Conservation (phyloP, 1,284 basidiomycete genomes). For the Megacollybia platyphylla region DNA sequence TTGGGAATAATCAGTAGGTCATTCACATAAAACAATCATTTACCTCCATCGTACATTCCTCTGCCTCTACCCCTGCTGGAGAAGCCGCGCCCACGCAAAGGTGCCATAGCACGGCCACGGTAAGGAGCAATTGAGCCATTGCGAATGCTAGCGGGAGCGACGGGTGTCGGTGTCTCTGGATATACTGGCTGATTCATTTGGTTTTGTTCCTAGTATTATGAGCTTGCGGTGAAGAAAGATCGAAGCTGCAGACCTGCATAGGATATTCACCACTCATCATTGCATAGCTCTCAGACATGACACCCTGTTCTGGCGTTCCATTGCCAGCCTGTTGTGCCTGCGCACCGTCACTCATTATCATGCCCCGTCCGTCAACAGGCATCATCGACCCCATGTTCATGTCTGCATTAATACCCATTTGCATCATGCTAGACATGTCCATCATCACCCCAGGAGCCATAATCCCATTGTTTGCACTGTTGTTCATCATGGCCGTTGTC, state of each 20-base stretch:
- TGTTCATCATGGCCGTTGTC: conserved; percentile 62
- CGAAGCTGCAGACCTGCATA: conserved; percentile 25
- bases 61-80: conserved; percentile 30
- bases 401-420: conserved; percentile 35
- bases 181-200: conserved; percentile 42
- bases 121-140: conserved; percentile 33
- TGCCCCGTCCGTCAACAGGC: conserved; percentile 20
- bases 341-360: neutral
- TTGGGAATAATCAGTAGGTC: conserved; percentile 20
- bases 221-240: neutral
- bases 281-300: conserved; percentile 28
- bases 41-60: conserved; percentile 27
- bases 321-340: conserved; percentile 10
- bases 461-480: conserved; percentile 38
- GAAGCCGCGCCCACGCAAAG: conserved; percentile 28
- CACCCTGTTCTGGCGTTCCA: conserved; percentile 26
- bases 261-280: conserved; percentile 27
- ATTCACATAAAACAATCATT: conserved; percentile 10
- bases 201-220: conserved; percentile 17
- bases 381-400: conserved; percentile 25
- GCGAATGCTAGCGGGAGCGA: conserved; percentile 13
- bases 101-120: conserved; percentile 38
- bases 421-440: conserved; percentile 43
- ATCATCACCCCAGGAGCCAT: conserved; percentile 44
- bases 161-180: conserved; percentile 21